Percentiles rank a stretch among this genome's conserved stretches.
These are phyloP conservation scores for Colletotrichum eremochloae DNA, from an alignment of 2,329 filamentous ascomycete genomes.

Conservation along the genomic window DNA sequence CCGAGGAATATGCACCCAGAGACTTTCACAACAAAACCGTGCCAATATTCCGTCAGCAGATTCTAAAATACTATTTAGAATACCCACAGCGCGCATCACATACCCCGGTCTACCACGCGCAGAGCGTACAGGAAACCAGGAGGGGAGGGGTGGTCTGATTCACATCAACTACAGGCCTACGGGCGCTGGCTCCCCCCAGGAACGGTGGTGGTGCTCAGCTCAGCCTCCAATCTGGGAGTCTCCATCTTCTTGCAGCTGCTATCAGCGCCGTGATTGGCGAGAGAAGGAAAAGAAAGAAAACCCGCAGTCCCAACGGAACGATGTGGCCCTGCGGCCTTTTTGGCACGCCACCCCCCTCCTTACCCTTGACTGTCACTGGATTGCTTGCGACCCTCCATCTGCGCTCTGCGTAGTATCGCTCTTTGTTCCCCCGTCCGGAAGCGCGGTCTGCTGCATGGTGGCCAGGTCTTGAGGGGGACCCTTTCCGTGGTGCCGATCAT, in stretches of 20 bases:
- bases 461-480: background rate
- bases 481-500: background rate
- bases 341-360: background rate
- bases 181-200: background rate
- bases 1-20: background rate
- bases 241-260: slow-evolving; percentile 16
- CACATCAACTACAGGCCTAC: background rate
- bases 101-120: background rate
- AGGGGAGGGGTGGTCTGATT: slow-evolving; percentile 12
- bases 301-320: background rate
- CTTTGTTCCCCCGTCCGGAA: background rate
- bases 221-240: slow-evolving; percentile 18
- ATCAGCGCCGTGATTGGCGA: slow-evolving; percentile 4
- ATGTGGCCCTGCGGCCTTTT: slow-evolving; percentile 13
- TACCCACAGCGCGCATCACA: slow-evolving; percentile 1
- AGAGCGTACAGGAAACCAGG: background rate
- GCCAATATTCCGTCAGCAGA: background rate
- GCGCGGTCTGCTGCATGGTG: background rate
- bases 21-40: background rate
- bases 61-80: background rate
- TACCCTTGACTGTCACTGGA: background rate
- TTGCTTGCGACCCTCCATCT: slow-evolving; percentile 1
- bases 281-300: background rate
- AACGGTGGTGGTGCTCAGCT: slow-evolving; percentile 18
- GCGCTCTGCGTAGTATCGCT: background rate